Evolutionary conservation across 495 filamentous ascomycete species (phyloP).

Genomic region (Penicillium lividum): DNA sequence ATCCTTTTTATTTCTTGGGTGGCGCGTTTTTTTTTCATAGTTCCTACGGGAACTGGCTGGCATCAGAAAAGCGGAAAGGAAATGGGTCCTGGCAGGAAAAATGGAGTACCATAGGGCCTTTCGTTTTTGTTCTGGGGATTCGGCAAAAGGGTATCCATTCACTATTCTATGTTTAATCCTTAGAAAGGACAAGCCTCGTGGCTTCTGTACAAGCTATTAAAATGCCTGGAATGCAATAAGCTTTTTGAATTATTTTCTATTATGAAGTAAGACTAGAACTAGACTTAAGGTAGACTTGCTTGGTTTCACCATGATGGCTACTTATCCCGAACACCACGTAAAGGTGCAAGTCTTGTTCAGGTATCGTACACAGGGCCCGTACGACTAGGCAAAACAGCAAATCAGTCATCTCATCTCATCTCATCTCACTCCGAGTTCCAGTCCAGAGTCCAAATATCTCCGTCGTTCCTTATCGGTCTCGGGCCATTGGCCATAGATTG

Average conservation of each 20-base stretch:
- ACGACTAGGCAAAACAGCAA: slow-evolving; percentile 10
- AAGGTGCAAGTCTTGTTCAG: slow-evolving; percentile 17
- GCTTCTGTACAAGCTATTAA: slow-evolving; percentile 28
- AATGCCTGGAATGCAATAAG: slow-evolving; percentile 23
- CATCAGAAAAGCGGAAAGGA: slow-evolving; percentile 26
- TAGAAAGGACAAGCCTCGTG: slow-evolving; percentile 24
- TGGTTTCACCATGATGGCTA: slow-evolving; percentile 16
- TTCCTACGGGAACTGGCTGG: slow-evolving; percentile 15
- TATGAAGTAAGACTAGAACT: neutral
- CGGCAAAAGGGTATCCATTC: slow-evolving; percentile 13
- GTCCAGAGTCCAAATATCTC: neutral
- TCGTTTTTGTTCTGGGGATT: slow-evolving; percentile 14
- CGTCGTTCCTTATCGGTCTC: neutral
- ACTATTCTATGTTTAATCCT: slow-evolving; percentile 23
- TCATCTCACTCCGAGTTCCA: neutral
- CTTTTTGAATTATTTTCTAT: neutral
- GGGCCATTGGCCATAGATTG: neutral
- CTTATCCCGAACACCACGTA: slow-evolving; percentile 20
- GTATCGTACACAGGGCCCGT: slow-evolving; percentile 12
- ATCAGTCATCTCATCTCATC: neutral
- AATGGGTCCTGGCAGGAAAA: slow-evolving; percentile 19
- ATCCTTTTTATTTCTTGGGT: slow-evolving; percentile 21
- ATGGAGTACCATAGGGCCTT: slow-evolving; percentile 18
- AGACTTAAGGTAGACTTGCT: slow-evolving; percentile 7
- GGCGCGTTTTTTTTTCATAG: slow-evolving; percentile 24